Percentiles rank a stretch among this genome's conserved stretches.
These are phyloP conservation scores for Beta vulgaris DNA, from an alignment of 148 eudicot species.

Conservation along the genomic window DNA sequence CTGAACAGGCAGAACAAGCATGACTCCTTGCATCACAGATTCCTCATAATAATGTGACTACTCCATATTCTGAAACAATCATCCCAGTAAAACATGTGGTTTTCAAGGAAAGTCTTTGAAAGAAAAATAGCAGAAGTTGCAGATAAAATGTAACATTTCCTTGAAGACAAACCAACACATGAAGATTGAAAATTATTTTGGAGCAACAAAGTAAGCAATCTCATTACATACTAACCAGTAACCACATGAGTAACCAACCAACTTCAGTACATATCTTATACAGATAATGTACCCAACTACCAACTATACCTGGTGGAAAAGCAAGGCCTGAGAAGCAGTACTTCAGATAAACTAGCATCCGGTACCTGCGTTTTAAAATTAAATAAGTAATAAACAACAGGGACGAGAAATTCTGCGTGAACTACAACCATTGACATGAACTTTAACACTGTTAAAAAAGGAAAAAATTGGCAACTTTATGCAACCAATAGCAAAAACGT, in stretches of 20 bases:
- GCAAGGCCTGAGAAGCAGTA: constrained; percentile 91
- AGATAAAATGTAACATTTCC: background rate
- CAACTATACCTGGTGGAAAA: constrained; percentile 85
- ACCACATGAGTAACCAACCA: background rate
- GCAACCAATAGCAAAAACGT: no score
- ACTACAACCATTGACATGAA: no score
- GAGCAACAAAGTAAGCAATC: background rate
- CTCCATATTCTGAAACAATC: background rate
- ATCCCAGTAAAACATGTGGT: background rate
- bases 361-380: constrained; percentile 54
- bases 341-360: constrained; percentile 92
- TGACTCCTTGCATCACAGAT: background rate
- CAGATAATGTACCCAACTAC: no score
- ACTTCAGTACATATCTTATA: background rate
- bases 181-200: background rate
- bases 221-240: constrained; percentile 3
- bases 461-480: no score
- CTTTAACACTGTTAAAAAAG: no score
- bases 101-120: background rate
- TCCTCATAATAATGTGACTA: background rate
- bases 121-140: background rate
- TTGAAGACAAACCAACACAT: background rate
- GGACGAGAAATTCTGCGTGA: no score
- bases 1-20: background rate
- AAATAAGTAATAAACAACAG: constrained; percentile 14